Evolutionary conservation across 129 eudicot genomes (phyloP).

Genomic region (Lactuca sativa): DNA sequence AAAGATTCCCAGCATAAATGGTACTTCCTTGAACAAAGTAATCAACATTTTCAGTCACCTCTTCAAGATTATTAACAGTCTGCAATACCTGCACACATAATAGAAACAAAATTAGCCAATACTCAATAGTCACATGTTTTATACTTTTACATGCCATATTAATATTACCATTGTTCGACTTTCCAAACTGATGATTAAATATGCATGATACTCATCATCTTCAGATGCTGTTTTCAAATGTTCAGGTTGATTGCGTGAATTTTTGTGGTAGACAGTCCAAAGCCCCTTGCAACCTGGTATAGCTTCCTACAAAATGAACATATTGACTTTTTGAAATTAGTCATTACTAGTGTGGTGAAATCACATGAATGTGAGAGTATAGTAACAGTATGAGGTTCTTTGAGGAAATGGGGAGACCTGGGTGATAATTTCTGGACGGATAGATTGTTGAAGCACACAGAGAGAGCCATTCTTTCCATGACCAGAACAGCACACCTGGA

Average conservation of each 20-base stretch:
- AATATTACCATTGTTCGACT: constrained; percentile 89
- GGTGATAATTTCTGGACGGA: constrained; percentile 94
- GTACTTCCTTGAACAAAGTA: constrained; percentile 97
- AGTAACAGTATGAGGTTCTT: constrained; percentile 3
- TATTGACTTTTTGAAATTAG: neutral
- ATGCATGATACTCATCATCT: constrained; percentile 97
- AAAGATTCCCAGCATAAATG: constrained; percentile 88
- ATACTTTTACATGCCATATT: constrained; percentile 15
- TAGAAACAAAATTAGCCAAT: constrained; percentile 13
- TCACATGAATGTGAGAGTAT: constrained; percentile 1
- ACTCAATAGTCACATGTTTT: neutral
- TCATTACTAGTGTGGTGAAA: neutral
- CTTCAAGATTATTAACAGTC: constrained; percentile 89
- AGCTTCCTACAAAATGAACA: constrained; percentile 57
- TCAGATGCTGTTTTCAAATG: constrained; percentile 64
- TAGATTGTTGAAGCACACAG: constrained; percentile 84
- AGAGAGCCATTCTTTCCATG: constrained; percentile 99
- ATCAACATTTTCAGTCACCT: constrained; percentile 94
- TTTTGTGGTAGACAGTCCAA: constrained; percentile 99
- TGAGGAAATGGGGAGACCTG: constrained; percentile 52
- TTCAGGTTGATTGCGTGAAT: constrained; percentile 72
- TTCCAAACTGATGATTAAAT: constrained; percentile 88
- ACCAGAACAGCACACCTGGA: constrained; percentile 97
- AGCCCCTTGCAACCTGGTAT: constrained; percentile 94
- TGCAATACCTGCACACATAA: constrained; percentile 67